These are phyloP conservation scores for Fraxinus baroniana DNA, from an alignment of 305 asterid species.

Conservation along the genomic window DNA sequence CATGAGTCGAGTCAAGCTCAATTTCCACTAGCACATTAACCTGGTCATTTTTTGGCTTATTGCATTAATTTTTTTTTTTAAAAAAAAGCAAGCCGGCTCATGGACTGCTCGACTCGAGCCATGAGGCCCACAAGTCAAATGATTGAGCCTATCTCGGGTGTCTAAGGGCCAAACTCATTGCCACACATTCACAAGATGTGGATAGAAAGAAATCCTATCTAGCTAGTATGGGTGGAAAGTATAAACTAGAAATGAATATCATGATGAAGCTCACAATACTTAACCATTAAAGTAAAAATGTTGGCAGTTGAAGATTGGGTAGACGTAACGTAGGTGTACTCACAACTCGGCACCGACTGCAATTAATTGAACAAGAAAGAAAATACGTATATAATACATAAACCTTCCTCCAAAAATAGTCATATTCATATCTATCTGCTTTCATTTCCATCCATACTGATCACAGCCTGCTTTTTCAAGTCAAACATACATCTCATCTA, in stretches of 20 bases:
- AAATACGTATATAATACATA: not conserved
- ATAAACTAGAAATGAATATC: not conserved
- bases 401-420: not conserved
- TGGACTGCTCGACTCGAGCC: not conserved
- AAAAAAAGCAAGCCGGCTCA: too few species aligned
- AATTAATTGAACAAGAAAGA: not conserved
- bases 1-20: not conserved
- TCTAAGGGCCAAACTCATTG: too few species aligned
- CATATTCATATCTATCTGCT: not conserved
- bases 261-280: not conserved
- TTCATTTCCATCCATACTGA: not conserved
- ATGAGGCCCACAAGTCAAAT: not conserved
- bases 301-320: not conserved
- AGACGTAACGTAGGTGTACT: not conserved
- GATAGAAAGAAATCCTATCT: not conserved
- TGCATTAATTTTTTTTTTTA: too few species aligned
- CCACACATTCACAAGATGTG: too few species aligned
- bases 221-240: not conserved
- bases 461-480: not conserved
- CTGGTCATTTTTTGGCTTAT: too few species aligned
- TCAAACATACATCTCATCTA: not conserved
- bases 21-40: not conserved
- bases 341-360: not conserved
- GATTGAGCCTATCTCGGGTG: not conserved
- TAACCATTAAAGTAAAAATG: not conserved